Percentiles rank a stretch among this genome's conserved stretches.
Conservation (phyloP, 202 grass and related monocot genomes). For the Elaeis oleifera region DNA sequence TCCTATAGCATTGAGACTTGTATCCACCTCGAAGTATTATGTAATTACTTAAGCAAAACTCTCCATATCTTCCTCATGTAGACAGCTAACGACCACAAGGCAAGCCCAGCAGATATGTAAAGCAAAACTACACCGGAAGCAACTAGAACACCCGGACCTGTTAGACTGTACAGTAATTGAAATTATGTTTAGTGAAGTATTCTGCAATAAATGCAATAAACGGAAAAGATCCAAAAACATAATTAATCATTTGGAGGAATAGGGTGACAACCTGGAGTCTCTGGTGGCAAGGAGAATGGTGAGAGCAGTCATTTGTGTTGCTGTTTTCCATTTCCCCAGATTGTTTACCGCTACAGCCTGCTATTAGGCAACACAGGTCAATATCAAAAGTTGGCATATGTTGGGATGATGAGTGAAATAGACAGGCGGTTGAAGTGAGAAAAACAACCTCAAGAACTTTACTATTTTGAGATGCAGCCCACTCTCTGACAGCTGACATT, state of each 20-base stretch:
- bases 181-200: neutral
- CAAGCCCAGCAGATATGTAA: conserved; percentile 84
- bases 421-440: neutral
- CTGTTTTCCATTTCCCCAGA: conserved; percentile 97
- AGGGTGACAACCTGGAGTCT: conserved; percentile 56
- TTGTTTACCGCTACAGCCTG: conserved; percentile 98
- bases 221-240: neutral
- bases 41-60: conserved; percentile 67
- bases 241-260: neutral
- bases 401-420: neutral
- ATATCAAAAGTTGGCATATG: neutral
- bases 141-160: conserved; percentile 38
- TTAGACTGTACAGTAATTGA: conserved; percentile 44
- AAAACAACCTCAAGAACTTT: conserved; percentile 85
- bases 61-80: conserved; percentile 96
- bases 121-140: conserved; percentile 58
- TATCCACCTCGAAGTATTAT: neutral
- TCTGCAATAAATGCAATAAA: neutral
- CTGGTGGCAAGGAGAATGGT: conserved; percentile 80
- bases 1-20: neutral
- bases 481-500: conserved; percentile 98
- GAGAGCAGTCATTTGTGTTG: conserved; percentile 85
- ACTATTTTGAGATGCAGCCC: conserved; percentile 91
- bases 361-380: conserved; percentile 25
- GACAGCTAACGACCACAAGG: conserved; percentile 84